A percentile compares a stretch with the other conserved stretches of the same genome.
phyloP scores from a whole-genome alignment of 2,329 filamentous ascomycete genomes.

The Aspergillus persii region DNA sequence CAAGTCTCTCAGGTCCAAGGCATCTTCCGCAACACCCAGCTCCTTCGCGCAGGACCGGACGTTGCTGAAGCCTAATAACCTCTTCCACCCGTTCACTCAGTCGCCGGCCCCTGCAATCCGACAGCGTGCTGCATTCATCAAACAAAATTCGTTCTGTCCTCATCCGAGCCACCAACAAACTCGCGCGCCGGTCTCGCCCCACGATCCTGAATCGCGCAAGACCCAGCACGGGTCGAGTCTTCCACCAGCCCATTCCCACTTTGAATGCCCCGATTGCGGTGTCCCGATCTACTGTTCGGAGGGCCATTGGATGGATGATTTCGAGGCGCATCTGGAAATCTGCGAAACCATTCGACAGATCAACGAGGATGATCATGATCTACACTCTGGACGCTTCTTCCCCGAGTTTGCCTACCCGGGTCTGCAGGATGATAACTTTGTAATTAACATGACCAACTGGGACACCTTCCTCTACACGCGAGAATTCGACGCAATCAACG shows the following conservation, averaged over 20 bases:
- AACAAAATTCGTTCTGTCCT: slow-evolving; percentile 88
- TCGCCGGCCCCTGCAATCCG: slow-evolving; percentile 89
- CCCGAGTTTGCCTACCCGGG: slow-evolving; percentile 91
- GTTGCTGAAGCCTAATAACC: slow-evolving; percentile 68
- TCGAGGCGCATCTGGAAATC: slow-evolving; percentile 85
- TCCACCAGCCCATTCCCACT: slow-evolving; percentile 78
- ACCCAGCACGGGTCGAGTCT: slow-evolving; percentile 43
- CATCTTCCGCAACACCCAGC: slow-evolving; percentile 24
- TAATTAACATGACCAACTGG: slow-evolving; percentile 98
- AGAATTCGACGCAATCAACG: slow-evolving; percentile 86
- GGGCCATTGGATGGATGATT: slow-evolving; percentile 94
- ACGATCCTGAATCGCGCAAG: slow-evolving; percentile 63
- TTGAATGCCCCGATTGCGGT: slow-evolving; percentile 95
- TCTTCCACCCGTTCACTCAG: slow-evolving; percentile 88
- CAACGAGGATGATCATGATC: slow-evolving; percentile 96
- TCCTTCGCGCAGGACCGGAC: slow-evolving; percentile 28
- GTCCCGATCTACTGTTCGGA: slow-evolving; percentile 91
- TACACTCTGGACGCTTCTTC: slow-evolving; percentile 86
- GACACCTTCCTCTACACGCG: slow-evolving; percentile 93
- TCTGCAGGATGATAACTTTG: slow-evolving; percentile 83
- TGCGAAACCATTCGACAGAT: slow-evolving; percentile 89
- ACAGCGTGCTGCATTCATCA: slow-evolving; percentile 83
- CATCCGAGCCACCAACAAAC: slow-evolving; percentile 83
- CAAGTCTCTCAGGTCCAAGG: slow-evolving; percentile 24
- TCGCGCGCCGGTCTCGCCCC: slow-evolving; percentile 62